Evolutionary conservation across 441 rosid genomes (phyloP), one percentile per base, ranked within the genome.

Genomic region (Pelargonium fulgidum): DNA sequence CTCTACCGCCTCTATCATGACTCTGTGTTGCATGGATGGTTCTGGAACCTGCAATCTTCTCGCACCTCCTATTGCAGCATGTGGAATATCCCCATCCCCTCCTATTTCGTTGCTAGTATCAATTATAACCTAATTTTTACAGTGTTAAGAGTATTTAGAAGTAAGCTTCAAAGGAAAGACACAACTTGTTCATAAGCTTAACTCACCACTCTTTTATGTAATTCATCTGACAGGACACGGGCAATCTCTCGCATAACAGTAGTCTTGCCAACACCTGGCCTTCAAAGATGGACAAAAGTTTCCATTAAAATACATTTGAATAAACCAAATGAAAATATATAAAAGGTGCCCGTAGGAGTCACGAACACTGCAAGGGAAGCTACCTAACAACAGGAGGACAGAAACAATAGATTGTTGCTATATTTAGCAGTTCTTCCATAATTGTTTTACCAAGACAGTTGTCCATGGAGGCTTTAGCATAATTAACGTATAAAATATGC

Each of bases 241-340:
- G 91, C 87, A 67, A 81, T 79, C 82, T 86, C 87, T 73, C 87
- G 79, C 85, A 85, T 75, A 20, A 83, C 81, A 52, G 88, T 88
- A 45, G 89, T 84, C 86, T 88, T 88, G 24, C 93, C 93, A 76
- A 88, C 89, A 54, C 93, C 89, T 7, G 91, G 87, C 81, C 93
- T 85, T 44, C 16, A 44, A 26, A 68, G 3, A 33, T 3, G 66
- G 12, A 64, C 41, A 39, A 24, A 17, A 71, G 29, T 24, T 56
- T 56, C 6, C 12, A 8, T 56, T 17, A 56, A 54, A 19, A 56
- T 56, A 56, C 62, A 56, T 56, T 54, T 56, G 22, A 56, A 56
- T 56, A 10, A 19, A 52, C 20, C 19, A 19, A 52, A 52, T 52
- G 59, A 19, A 52, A 7, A 19, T 50, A 50, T 50, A 47, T 47